phyloP scores from a whole-genome alignment of 345 rosid genomes.

The Brassica rapa region DNA sequence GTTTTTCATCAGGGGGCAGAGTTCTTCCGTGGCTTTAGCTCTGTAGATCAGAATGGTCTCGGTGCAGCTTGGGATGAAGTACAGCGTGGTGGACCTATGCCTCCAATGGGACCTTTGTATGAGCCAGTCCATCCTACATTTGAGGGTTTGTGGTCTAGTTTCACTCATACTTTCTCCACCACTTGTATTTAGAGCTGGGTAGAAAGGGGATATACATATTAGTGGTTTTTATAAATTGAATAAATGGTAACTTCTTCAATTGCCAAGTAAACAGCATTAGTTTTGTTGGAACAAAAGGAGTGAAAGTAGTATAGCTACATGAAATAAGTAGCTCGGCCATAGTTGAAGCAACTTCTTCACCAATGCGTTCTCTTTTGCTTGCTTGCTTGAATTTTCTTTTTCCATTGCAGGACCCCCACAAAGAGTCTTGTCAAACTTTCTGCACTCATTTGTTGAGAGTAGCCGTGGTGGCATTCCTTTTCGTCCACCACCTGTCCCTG shows the following conservation, averaged over 20 bases:
- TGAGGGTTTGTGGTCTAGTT: conserved; percentile 55
- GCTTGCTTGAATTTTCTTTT: conserved; percentile 20
- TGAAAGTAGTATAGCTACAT: conserved; percentile 15
- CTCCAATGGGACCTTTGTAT: conserved; percentile 49
- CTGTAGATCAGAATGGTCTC: conserved; percentile 72
- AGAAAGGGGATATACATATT: background rate
- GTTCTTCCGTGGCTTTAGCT: conserved; percentile 66
- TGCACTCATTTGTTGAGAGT: conserved; percentile 94
- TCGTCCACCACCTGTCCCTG: conserved; percentile 77
- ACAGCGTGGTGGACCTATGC: conserved; percentile 51
- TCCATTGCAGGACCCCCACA: conserved; percentile 83
- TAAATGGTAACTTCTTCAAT: background rate
- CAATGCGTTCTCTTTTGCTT: conserved; percentile 11
- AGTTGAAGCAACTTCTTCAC: conserved; percentile 1
- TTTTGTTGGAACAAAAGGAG: conserved; percentile 10
- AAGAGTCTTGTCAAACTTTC: conserved; percentile 75
- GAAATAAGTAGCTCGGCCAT: background rate
- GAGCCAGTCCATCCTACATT: conserved; percentile 58
- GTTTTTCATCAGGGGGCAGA: conserved; percentile 60
- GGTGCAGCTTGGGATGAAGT: conserved; percentile 79
- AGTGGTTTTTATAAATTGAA: background rate
- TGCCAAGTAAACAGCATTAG: background rate
- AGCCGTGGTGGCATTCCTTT: conserved; percentile 85
- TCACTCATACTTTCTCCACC: conserved; percentile 1
- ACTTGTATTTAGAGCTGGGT: background rate